Evolutionary conservation across 164 flowering plant species (phyloP), one percentile per base, ranked within the genome.

Genomic region (Echeveria elegans): DNA sequence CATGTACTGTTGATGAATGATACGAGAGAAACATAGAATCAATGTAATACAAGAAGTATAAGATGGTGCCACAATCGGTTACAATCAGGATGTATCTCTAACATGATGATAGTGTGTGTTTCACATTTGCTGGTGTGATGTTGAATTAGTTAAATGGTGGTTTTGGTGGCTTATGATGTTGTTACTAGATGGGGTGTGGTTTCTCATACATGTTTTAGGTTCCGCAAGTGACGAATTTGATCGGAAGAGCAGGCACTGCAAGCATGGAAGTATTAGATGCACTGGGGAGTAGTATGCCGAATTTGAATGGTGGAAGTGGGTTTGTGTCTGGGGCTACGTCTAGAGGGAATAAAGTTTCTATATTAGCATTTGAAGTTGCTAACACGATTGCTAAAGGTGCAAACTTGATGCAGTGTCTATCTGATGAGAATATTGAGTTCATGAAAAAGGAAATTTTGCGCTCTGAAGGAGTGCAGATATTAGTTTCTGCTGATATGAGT

Each of bases 201-300:
- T 59, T 40, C 59, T 69, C 5, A 64, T 31, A n/a, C n/a, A n/a
- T 21, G 12, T 58, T 40, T 66, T 60, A 80, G 83, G 72, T 60
- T 11, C 59, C 68, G 8, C 79, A 69, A 67, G 77, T 68, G 69
- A 65, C 70, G 60, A 76, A 88, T 12, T 73, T 83, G 65, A 32
- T 63, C 10, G 65, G 45, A 63, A 34, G 28, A 34, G 65, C 65
- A 63, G 65, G 86, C 47, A 67, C 68, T 8, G 80, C 71, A 40
- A 82, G 89, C 52, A 67, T 63, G 21, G 65, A 63, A 32, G 43
- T 63, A 23, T 32, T 63, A 38, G 65, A 63, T 38, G 43, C 65
- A 2, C 65, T 63, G 1, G 65, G 65, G 12, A 63, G 65, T 63
- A 63, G 65, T 24, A 63, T 63, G 65, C 12, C 65, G 12, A 63